Percentiles rank a stretch among this genome's conserved stretches.
These are phyloP conservation scores for Amanita muscaria DNA, from an alignment of 768 basidiomycete genomes.

Conservation along the genomic window DNA sequence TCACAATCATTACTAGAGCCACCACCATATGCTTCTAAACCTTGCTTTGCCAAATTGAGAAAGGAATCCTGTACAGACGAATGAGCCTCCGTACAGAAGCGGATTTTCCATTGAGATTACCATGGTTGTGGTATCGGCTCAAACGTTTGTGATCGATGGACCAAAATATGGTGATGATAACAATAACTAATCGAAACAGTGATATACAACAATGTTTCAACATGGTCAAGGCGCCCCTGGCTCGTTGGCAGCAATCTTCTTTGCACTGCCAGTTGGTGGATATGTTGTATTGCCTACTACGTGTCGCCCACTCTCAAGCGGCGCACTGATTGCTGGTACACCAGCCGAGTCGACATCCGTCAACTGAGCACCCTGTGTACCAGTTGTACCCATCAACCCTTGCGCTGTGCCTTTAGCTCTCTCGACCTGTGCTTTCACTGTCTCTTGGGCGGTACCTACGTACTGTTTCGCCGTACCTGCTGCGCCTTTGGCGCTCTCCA, in stretches of 20 bases:
- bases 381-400: slow-evolving; percentile 15
- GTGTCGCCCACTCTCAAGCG: slow-evolving; percentile 1
- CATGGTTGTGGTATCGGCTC: slow-evolving; percentile 1
- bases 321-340: not conserved
- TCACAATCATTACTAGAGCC: slow-evolving; percentile 43
- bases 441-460: slow-evolving; percentile 22
- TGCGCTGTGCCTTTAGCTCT: slow-evolving; percentile 30
- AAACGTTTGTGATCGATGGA: too few relatives aligned
- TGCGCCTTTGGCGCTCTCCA: slow-evolving; percentile 29
- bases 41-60: slow-evolving; percentile 64
- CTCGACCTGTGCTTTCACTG: slow-evolving; percentile 32
- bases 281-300: not conserved
- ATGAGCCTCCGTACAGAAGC: not conserved
- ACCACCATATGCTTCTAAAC: slow-evolving; percentile 42
- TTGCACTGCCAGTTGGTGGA: not conserved
- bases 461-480: slow-evolving; percentile 22
- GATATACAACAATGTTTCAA: not conserved
- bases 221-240: not conserved
- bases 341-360: not conserved
- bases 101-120: not conserved
- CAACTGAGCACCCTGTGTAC: not conserved
- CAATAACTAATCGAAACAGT: too few relatives aligned
- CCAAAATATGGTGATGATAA: too few relatives aligned
- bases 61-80: slow-evolving; percentile 49
- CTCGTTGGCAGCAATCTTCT: not conserved